These are phyloP conservation scores for Fomitopsis pulvina DNA, from an alignment of 768 basidiomycete species.

Conservation along the genomic window DNA sequence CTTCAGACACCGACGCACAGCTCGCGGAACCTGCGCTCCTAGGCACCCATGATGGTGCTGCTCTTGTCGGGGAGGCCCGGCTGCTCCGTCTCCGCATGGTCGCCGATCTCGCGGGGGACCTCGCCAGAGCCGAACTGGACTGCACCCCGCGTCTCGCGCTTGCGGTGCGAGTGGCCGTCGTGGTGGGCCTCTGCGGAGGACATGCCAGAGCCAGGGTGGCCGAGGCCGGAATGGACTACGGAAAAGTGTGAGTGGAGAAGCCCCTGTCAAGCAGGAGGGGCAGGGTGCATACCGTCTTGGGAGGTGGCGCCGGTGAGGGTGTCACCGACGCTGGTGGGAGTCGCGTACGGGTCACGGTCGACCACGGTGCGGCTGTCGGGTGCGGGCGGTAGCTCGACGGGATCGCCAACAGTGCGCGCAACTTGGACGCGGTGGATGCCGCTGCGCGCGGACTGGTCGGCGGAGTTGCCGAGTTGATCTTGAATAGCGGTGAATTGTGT, in stretches of 20 bases:
- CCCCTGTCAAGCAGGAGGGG: too few species aligned
- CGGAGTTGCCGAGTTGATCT: not conserved
- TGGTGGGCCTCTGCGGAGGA: slow-evolving; percentile 29
- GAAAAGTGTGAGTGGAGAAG: too few species aligned
- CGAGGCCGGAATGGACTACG: slow-evolving; percentile 25
- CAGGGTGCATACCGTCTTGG: slow-evolving; percentile 11
- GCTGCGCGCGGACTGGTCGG: not conserved
- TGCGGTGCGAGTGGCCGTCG: slow-evolving; percentile 26
- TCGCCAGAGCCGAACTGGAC: slow-evolving; percentile 18
- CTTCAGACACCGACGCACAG: too few species aligned
- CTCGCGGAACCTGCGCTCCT: not conserved
- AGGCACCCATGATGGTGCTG: not conserved
- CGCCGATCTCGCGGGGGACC: slow-evolving; percentile 11
- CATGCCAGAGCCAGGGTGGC: slow-evolving; percentile 26
- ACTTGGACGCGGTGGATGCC: not conserved
- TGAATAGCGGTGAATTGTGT: not conserved
- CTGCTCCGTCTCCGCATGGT: not conserved
- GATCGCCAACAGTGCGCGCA: slow-evolving; percentile 6
- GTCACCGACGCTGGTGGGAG: slow-evolving; percentile 17
- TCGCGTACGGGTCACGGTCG: slow-evolving; percentile 26
- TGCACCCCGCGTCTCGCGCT: slow-evolving; percentile 17
- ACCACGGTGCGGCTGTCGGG: slow-evolving; percentile 24
- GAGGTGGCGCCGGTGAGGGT: slow-evolving; percentile 29
- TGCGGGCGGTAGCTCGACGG: slow-evolving; percentile 13
- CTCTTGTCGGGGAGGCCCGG: too few species aligned